Conservation (phyloP, 345 rosid genomes). For the Eucalyptus curtisii region DNA sequence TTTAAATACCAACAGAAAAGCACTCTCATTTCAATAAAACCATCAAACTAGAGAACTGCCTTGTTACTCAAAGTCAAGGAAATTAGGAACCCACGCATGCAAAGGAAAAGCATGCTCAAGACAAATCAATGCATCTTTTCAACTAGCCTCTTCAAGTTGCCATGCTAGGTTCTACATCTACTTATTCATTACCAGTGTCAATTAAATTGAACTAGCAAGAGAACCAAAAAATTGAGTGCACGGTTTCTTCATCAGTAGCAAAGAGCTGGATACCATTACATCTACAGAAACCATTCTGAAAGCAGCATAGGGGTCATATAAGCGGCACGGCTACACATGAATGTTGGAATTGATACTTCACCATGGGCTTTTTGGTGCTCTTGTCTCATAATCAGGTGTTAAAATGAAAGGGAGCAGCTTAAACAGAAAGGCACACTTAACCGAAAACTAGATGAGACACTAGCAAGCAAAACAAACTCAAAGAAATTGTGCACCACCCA, state of each 20-base stretch:
- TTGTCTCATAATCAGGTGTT: neutral
- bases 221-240: neutral
- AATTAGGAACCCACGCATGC: neutral
- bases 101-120: neutral
- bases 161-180: neutral
- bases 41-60: neutral
- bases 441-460: neutral
- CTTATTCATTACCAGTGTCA: neutral
- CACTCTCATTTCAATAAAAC: neutral
- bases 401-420: neutral
- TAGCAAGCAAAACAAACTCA: neutral
- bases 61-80: neutral
- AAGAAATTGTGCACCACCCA: neutral
- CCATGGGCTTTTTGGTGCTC: neutral
- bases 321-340: neutral
- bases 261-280: neutral
- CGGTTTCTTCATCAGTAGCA: neutral
- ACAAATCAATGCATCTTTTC: neutral
- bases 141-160: neutral
- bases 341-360: neutral
- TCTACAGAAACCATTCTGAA: neutral
- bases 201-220: neutral
- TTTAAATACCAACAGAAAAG: neutral
- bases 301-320: neutral
- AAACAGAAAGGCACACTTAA: neutral